These are phyloP conservation scores for Penicillium sp. DNA, from an alignment of 2,329 filamentous ascomycete genomes.

Conservation along the genomic window DNA sequence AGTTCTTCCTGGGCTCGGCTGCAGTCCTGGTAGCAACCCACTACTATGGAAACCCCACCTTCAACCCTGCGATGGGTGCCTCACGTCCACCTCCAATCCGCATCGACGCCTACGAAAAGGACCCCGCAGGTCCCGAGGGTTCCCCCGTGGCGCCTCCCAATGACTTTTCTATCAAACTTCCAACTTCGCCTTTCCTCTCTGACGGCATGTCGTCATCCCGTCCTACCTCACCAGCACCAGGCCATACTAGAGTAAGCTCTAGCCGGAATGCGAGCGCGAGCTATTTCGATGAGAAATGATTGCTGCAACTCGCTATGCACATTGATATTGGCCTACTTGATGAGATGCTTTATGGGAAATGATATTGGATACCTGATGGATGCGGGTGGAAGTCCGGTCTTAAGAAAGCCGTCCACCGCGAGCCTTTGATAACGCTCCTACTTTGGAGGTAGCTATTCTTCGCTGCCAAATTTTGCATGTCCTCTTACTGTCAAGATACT, in stretches of 20 bases:
- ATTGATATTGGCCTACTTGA: background rate
- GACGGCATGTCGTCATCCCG: constrained; percentile 54
- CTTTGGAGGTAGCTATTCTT: background rate
- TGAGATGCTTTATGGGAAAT: constrained; percentile 7
- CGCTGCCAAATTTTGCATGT: constrained; percentile 2
- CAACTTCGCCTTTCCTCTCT: constrained; percentile 47
- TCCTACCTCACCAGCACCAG: constrained; percentile 51
- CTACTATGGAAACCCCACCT: constrained; percentile 66
- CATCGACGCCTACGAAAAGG: constrained; percentile 74
- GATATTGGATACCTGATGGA: constrained; percentile 20
- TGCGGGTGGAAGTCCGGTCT: background rate
- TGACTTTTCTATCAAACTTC: constrained; percentile 47
- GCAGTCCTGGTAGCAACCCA: constrained; percentile 81
- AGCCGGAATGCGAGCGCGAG: constrained; percentile 35
- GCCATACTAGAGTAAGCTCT: constrained; percentile 43
- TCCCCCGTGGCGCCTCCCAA: constrained; percentile 35
- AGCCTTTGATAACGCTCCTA: background rate
- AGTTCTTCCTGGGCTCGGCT: constrained; percentile 80
- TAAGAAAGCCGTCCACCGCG: background rate
- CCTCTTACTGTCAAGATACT: constrained; percentile 1
- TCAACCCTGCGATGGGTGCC: constrained; percentile 45
- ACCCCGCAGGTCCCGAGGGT: constrained; percentile 51
- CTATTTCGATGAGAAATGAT: constrained; percentile 40
- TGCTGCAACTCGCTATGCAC: constrained; percentile 9
- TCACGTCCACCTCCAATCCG: constrained; percentile 51